Evolutionary conservation across 371 early-diverging fungal genomes (phyloP).

Genomic region (Batkoa obscura): DNA sequence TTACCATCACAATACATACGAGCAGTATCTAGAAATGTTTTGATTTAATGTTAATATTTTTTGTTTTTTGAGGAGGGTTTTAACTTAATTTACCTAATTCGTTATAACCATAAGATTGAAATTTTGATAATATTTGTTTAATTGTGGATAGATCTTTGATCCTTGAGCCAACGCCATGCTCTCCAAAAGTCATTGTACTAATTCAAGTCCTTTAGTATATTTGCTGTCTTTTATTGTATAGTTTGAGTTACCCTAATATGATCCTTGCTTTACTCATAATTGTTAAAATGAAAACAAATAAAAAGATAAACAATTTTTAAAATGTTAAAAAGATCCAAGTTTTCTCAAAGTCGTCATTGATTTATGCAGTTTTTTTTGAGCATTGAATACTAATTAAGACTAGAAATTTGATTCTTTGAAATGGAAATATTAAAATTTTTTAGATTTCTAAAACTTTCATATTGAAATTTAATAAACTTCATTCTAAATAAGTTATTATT

Average conservation of each 20-base stretch:
- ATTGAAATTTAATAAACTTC: no score
- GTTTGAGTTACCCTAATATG: neutral
- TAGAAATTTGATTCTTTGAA: no score
- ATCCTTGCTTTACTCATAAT: neutral
- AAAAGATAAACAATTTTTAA: no score
- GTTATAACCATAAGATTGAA: conserved; percentile 17
- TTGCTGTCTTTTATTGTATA: neutral
- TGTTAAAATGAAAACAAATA: no score
- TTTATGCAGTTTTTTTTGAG: neutral
- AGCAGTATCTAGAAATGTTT: conserved; percentile 10
- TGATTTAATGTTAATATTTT: neutral
- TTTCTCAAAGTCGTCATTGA: no score
- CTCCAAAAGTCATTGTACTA: conserved; percentile 10
- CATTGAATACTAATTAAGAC: no score
- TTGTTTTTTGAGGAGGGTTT: neutral
- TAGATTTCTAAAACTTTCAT: no score
- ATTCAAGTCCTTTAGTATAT: neutral
- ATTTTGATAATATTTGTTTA: conserved; percentile 17
- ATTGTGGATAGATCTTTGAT: conserved; percentile 18
- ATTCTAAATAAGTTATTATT: no score
- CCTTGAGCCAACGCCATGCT: conserved; percentile 9
- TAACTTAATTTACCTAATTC: conserved; percentile 17
- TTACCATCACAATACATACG: conserved; percentile 24
- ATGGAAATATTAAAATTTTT: no score
- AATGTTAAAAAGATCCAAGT: no score